These are phyloP conservation scores for Pseudogymnoascus destructans DNA, from an alignment of 2,329 filamentous ascomycete species.

Conservation along the genomic window DNA sequence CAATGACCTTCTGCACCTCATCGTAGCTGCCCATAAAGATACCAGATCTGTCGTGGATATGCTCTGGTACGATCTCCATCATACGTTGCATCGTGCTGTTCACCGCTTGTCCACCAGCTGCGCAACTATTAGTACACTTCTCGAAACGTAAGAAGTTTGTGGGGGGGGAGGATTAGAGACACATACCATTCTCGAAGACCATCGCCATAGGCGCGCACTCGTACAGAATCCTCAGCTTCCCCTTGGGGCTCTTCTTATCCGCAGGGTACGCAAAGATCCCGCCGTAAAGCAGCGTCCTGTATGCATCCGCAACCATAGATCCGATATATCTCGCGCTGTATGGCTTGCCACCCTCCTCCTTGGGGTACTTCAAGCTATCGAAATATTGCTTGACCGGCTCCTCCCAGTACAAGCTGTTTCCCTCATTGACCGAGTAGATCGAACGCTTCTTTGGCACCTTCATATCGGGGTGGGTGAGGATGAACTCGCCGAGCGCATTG, in stretches of 20 bases:
- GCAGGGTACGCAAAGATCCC: conserved; percentile 96
- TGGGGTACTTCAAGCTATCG: conserved; percentile 72
- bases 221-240: conserved; percentile 92
- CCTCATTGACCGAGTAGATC: conserved; percentile 98
- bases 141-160: not conserved
- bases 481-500: conserved; percentile 94
- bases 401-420: conserved; percentile 94
- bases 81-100: conserved; percentile 86
- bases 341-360: conserved; percentile 59
- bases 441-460: conserved; percentile 61
- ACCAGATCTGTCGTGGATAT: conserved; percentile 89
- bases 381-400: conserved; percentile 80
- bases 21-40: conserved; percentile 94
- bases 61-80: conserved; percentile 75
- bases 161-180: not conserved
- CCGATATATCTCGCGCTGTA: conserved; percentile 95
- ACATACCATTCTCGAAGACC: conserved; percentile 92
- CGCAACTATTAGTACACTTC: conserved; percentile 23
- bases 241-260: conserved; percentile 97
- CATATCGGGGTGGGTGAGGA: conserved; percentile 95
- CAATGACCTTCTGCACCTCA: conserved; percentile 83
- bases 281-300: conserved; percentile 87
- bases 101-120: conserved; percentile 82
- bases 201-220: conserved; percentile 98
- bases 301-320: conserved; percentile 96